Evolutionary conservation across 73 alveolate genomes (phyloP), one percentile per base, ranked within the genome.

Genomic region (Paramecium primaurelia): DNA sequence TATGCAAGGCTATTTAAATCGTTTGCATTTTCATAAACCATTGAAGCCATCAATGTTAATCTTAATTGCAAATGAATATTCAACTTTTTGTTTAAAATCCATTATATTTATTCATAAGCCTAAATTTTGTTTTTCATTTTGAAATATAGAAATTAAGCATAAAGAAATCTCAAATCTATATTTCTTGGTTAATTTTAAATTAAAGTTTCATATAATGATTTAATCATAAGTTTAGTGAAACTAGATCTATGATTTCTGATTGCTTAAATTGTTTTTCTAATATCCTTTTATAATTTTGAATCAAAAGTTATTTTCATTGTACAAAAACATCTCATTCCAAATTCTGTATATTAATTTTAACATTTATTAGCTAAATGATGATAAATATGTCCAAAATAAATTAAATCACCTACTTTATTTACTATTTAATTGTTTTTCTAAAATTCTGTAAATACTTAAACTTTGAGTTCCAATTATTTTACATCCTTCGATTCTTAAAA

Each of bases 281-380:
- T 34, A 64, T 64, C 83, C 9, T 64, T 64, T 10, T 64, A 64
- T 10, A 30, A 64, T 64, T 64, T 64, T 1, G 83, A 64, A 34
- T 64, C 83, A 64, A 64, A 64, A 9, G 45, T 28, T 3, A 64
- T 64, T 26, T 64, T 64, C 83, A 64, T 64, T 64, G 83, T 30
- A 34, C 83, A 64, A 64, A 64, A 64, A 10, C 83, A 64, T 64
- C 83, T 64, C 83, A 64, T 64, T 26, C 83, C 83, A 64, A 64
- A 64, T 34, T 64, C 83, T 34, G 49, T 11, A 64, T 64, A 34
- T 34, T 30, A 9, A 64, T 64, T 64, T 11, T 8, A 4, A 28
- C 83, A 64, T 64, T 64, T 64, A 30, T 34, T 64, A 26, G 83
- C 83, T 64, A 64, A 28, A 64, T 64, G 83, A 64, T 64, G 83